Percentiles rank a stretch among this genome's conserved stretches.
Conservation (phyloP, 2,329 filamentous ascomycete genomes). For the Alternaria sp. region DNA sequence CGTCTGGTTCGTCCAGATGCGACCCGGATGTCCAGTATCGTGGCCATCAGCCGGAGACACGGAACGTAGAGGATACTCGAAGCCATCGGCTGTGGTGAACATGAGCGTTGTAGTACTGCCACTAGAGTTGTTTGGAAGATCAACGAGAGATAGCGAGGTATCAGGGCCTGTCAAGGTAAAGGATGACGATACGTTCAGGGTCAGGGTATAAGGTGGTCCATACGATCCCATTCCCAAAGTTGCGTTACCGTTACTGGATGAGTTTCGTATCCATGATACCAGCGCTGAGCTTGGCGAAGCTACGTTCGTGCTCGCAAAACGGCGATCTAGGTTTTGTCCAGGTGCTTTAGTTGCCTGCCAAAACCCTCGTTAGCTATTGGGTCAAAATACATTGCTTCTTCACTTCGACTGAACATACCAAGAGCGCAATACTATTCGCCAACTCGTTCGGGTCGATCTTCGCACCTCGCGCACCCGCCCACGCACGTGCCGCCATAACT, state of each 20-base stretch:
- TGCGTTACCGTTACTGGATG: constrained; percentile 2
- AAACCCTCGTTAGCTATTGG: neutral
- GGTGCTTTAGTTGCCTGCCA: constrained; percentile 44
- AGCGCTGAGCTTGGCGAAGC: constrained; percentile 22
- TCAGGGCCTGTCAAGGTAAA: constrained; percentile 56
- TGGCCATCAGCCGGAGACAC: constrained; percentile 53
- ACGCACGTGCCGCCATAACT: constrained; percentile 52
- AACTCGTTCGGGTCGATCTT: constrained; percentile 37
- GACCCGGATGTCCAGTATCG: constrained; percentile 56
- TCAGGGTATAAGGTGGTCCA: constrained; percentile 56
- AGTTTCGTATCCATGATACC: constrained; percentile 41
- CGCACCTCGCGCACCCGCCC: constrained; percentile 50
- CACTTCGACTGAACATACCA: constrained; percentile 18
- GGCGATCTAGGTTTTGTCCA: constrained; percentile 55
- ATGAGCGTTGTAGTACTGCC: constrained; percentile 41
- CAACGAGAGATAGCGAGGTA: constrained; percentile 47
- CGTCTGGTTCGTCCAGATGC: constrained; percentile 60
- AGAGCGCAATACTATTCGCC: constrained; percentile 45
- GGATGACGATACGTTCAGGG: constrained; percentile 47
- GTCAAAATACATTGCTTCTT: neutral
- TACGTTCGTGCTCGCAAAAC: constrained; percentile 19
- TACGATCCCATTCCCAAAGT: constrained; percentile 50
- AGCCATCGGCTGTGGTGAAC: constrained; percentile 50
- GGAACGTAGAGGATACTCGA: constrained; percentile 57
- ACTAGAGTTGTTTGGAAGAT: constrained; percentile 15